Base-by-base conservation (phyloP, 345 rosid species). In the Durio zibethinus region DNA sequence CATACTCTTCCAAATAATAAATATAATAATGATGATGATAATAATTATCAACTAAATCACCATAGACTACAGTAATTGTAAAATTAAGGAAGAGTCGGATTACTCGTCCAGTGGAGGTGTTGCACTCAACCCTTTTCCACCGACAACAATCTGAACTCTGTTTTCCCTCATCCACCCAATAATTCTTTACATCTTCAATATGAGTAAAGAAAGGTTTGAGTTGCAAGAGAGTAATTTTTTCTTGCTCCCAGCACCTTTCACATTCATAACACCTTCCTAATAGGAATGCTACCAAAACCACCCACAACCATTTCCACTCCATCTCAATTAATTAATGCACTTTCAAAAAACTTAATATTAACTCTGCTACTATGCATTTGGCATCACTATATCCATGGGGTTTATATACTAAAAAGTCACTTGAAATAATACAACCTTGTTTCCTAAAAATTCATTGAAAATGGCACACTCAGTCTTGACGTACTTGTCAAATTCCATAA, bases 51-150 rank as follows among this genome's bases (percentile, higher is more conserved):
- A 43, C 48, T 1, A 43, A 43, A 43, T 43, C 14, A 0, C 0
- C 7, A 0, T 0, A 4, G 23, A 1, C 16, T 18, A 0, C 2
- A 15, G n/a, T 5, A 2, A 4, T 0, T 21, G n/a, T 47, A 5
- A 1, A n/a, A 4, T 35, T 2, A 33, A 73, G 57, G 14, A 38
- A 36, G 6, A 54, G 64, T 33, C 7, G 15, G 33, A 4, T 56
- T 2, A 73, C 64, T 56, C 66, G 65, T 8, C 42, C 42, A 5
- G 74, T 43, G 10, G 35, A 14, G 31, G n/a, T n/a, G 65, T 36
- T 20, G 42, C 76, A 73, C 43, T 54, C 64, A 29, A 68, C 53
- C 33, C 54, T 0, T 10, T 25, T 0, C 56, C 56, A 68, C 6
- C 4, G 0, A 23, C 73, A 61, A 61, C 66, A 61, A 31, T 61